Evolutionary conservation across 139 green algal species (phyloP).

Genomic region (Chlorella sp.): DNA sequence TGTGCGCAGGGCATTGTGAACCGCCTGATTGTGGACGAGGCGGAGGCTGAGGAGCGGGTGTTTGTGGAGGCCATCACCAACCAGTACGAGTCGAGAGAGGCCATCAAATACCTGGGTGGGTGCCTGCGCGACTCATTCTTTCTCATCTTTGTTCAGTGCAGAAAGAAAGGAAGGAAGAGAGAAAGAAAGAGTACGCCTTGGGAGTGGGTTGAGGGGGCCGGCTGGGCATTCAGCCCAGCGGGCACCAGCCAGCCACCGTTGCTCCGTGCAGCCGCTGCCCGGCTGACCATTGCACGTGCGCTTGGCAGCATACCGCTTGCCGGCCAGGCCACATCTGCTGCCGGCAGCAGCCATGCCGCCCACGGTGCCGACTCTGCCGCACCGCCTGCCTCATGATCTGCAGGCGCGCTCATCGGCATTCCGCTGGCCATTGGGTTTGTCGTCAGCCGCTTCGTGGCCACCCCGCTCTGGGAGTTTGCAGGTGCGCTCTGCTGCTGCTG

Average conservation of each 20-base stretch:
- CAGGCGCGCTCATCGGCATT: constrained; percentile 61
- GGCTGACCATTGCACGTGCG: constrained; percentile 6
- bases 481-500: too few species aligned
- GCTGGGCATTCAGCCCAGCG: too few species aligned
- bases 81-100: constrained; percentile 76
- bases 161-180: too few species aligned
- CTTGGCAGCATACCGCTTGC: not conserved
- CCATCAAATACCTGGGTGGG: constrained; percentile 58
- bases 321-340: not conserved
- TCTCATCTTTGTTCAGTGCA: too few species aligned
- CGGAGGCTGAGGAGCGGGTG: constrained; percentile 54
- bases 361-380: too few species aligned
- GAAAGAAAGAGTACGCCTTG: too few species aligned
- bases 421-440: constrained; percentile 74
- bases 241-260: too few species aligned
- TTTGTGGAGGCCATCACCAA: constrained; percentile 80
- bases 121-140: too few species aligned
- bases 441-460: constrained; percentile 63
- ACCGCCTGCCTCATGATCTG: not conserved
- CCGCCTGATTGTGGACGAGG: constrained; percentile 42
- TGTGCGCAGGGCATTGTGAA: constrained; percentile 31
- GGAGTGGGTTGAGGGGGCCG: too few species aligned
- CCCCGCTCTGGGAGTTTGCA: constrained; percentile 64
- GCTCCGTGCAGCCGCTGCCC: not conserved
- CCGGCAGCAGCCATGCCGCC: too few species aligned